Evolutionary conservation across 2,329 filamentous ascomycete species (phyloP).

Genomic region (Hymenoscyphus fraxineus): DNA sequence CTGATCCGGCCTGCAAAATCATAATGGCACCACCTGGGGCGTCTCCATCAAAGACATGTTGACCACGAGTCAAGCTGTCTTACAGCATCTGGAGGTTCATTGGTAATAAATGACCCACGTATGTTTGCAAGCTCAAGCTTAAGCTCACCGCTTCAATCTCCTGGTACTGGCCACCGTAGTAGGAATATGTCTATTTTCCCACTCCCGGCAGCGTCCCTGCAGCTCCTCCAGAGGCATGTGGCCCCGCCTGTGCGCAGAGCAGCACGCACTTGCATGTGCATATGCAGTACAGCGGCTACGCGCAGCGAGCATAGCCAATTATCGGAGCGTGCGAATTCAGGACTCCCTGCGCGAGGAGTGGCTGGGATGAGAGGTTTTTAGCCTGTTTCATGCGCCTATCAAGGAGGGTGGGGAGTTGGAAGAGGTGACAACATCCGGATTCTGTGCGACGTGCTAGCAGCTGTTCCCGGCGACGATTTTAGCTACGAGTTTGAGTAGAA

Average conservation of each 20-base stretch:
- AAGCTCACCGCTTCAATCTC: conserved; percentile 28
- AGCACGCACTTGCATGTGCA: conserved; percentile 33
- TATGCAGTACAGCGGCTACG: conserved; percentile 32
- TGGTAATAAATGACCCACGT: conserved; percentile 36
- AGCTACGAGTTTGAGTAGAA: conserved; percentile 2
- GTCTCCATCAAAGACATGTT: conserved; percentile 1
- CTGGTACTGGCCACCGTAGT: conserved; percentile 14
- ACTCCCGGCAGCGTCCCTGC: conserved; percentile 34
- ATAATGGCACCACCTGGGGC: conserved; percentile 1
- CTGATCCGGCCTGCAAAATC: conserved; percentile 15
- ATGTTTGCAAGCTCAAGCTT: conserved; percentile 23
- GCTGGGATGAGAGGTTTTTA: conserved; percentile 25
- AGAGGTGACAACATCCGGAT: neutral
- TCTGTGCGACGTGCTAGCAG: conserved; percentile 2
- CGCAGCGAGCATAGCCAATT: conserved; percentile 32
- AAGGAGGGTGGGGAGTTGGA: conserved; percentile 8
- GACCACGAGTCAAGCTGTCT: conserved; percentile 27
- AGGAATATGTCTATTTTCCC: conserved; percentile 19
- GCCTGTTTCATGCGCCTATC: conserved; percentile 31
- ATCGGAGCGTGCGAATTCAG: conserved; percentile 16
- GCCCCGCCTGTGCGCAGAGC: conserved; percentile 27
- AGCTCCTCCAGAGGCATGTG: conserved; percentile 29
- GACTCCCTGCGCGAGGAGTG: conserved; percentile 14
- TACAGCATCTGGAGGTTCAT: conserved; percentile 26
- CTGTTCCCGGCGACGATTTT: neutral